Evolutionary conservation across 106 monocot species (phyloP).

Genomic region (Dendrobium chrysotoxum): DNA sequence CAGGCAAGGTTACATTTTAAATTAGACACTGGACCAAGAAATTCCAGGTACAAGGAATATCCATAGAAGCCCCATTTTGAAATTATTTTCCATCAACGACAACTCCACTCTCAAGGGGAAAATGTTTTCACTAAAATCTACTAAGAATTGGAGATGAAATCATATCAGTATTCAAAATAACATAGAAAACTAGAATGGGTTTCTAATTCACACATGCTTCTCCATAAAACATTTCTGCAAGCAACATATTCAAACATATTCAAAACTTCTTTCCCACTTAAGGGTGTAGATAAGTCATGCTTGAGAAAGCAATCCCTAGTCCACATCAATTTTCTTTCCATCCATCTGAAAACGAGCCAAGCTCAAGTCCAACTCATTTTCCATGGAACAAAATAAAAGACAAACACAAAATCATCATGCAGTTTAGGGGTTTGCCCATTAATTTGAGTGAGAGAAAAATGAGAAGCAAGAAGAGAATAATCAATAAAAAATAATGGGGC

Average conservation of each 20-base stretch:
- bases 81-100: not conserved
- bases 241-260: not conserved
- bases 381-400: not conserved
- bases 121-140: not conserved
- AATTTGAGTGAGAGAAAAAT: not conserved
- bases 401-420: not conserved
- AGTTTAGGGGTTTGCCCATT: not conserved
- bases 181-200: not conserved
- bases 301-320: not conserved
- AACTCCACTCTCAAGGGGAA: not conserved
- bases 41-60: not conserved
- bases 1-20: no score
- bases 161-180: not conserved
- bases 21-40: not conserved
- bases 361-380: not conserved
- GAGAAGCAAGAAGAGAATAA: not conserved
- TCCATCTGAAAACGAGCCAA: not conserved
- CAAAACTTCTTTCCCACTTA: not conserved
- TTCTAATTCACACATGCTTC: not conserved
- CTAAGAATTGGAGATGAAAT: not conserved
- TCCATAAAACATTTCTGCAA: not conserved
- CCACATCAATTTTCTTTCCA: not conserved
- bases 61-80: not conserved
- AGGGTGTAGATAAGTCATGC: not conserved
- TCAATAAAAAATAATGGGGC: not conserved